Percentiles rank a stretch among this genome's conserved stretches.
These are phyloP conservation scores for Nannizzia gypsea DNA, from an alignment of 2,329 filamentous ascomycete species.

Conservation along the genomic window DNA sequence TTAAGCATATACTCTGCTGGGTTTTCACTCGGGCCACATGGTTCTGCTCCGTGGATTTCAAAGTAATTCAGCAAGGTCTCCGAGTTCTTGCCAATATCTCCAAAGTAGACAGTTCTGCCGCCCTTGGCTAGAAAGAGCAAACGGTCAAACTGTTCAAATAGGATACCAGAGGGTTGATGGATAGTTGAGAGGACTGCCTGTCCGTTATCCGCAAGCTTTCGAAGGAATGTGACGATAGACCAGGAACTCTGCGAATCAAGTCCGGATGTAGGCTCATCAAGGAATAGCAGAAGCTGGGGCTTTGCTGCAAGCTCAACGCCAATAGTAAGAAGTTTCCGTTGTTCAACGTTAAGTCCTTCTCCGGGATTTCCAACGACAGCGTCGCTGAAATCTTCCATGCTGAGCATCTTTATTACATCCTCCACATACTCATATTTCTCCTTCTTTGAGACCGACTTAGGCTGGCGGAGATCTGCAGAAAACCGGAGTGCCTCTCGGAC, in stretches of 20 bases:
- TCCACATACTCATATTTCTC: constrained; percentile 81
- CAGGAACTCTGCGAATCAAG: constrained; percentile 83
- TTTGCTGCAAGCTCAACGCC: constrained; percentile 88
- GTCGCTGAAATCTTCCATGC: constrained; percentile 80
- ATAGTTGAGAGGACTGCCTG: constrained; percentile 88
- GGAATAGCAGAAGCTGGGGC: constrained; percentile 71
- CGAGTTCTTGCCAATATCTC: constrained; percentile 50
- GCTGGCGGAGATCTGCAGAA: constrained; percentile 72
- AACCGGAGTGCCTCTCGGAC: constrained; percentile 81
- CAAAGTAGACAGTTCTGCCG: constrained; percentile 57
- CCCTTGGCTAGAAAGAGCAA: constrained; percentile 52
- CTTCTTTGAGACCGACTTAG: constrained; percentile 52
- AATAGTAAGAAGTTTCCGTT: constrained; percentile 67
- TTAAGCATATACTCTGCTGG: constrained; percentile 63
- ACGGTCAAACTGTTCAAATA: constrained; percentile 70
- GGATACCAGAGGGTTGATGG: constrained; percentile 80
- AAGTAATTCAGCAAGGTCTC: constrained; percentile 51
- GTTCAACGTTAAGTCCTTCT: constrained; percentile 54
- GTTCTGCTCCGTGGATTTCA: constrained; percentile 46
- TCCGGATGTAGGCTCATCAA: constrained; percentile 87
- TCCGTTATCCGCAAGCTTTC: constrained; percentile 74
- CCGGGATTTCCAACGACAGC: constrained; percentile 79
- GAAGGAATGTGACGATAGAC: constrained; percentile 72
- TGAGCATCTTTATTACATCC: constrained; percentile 73
- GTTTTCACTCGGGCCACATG: constrained; percentile 51